These are phyloP conservation scores for Teunomyces lycoperdinae DNA, from an alignment of 805 yeast species.

Conservation along the genomic window DNA sequence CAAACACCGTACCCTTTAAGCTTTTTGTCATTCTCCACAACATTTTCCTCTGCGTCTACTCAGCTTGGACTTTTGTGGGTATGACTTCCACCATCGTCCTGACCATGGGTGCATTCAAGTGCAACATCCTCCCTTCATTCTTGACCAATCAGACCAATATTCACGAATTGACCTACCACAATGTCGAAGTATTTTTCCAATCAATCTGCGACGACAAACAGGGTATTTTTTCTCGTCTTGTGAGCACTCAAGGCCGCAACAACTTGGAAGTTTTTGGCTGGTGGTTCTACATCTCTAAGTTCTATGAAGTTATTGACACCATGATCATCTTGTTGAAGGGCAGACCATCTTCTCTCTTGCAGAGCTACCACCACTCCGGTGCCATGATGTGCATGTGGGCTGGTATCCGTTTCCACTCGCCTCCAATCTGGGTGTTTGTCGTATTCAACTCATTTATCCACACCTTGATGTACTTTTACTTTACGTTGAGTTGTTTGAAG, in stretches of 20 bases:
- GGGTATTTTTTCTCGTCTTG: constrained; percentile 50
- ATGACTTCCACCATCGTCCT: constrained; percentile 51
- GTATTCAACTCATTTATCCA: constrained; percentile 79
- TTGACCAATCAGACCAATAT: neutral
- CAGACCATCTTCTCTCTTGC: constrained; percentile 60
- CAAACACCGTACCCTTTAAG: constrained; percentile 47
- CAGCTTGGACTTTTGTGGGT: constrained; percentile 70
- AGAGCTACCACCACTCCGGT: constrained; percentile 75
- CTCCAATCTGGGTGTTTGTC: constrained; percentile 79
- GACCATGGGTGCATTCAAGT: constrained; percentile 28
- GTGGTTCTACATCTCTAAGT: constrained; percentile 67
- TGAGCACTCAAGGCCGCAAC: constrained; percentile 16
- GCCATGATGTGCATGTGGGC: constrained; percentile 84
- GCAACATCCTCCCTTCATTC: constrained; percentile 11
- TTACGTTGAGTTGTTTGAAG: constrained; percentile 56
- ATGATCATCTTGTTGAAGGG: constrained; percentile 66
- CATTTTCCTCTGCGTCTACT: constrained; percentile 58
- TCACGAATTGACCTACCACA: neutral
- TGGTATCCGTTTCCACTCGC: constrained; percentile 64
- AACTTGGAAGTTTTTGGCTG: constrained; percentile 58
- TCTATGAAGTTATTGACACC: constrained; percentile 70
- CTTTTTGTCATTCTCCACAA: constrained; percentile 59
- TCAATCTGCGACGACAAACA: constrained; percentile 57
- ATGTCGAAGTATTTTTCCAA: constrained; percentile 52
- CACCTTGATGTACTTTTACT: constrained; percentile 71